Percentiles rank a stretch among this genome's conserved stretches.
phyloP scores from a whole-genome alignment of 768 basidiomycete species.

The Boletus speciosus region DNA sequence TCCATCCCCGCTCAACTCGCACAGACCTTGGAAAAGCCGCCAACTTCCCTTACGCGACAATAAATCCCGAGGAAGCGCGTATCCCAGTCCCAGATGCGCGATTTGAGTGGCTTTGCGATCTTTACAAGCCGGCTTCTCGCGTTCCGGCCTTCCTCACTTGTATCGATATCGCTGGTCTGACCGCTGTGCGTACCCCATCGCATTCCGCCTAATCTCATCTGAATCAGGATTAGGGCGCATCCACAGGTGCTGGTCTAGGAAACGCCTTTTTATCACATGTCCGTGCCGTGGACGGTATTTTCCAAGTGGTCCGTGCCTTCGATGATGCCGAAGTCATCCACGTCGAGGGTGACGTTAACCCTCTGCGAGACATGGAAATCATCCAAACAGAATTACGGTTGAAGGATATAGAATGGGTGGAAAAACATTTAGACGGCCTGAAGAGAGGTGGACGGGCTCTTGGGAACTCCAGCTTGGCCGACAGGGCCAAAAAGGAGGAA shows the following conservation, averaged over 20 bases:
- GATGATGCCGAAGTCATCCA: slow-evolving; percentile 99
- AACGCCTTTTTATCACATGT: slow-evolving; percentile 98
- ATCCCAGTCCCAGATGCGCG: slow-evolving; percentile 92
- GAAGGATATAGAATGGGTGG: slow-evolving; percentile 99
- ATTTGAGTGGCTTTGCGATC: slow-evolving; percentile 90
- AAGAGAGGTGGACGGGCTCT: slow-evolving; percentile 73
- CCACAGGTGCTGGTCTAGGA: slow-evolving; percentile 95
- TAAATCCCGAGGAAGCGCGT: slow-evolving; percentile 93
- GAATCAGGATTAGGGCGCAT: slow-evolving; percentile 66
- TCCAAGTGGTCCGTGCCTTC: slow-evolving; percentile 96
- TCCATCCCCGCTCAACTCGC: slow-evolving; percentile 6
- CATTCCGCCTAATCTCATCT: slow-evolving; percentile 10
- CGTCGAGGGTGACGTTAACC: slow-evolving; percentile 97
- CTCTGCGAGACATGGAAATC: slow-evolving; percentile 94
- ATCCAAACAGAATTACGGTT: slow-evolving; percentile 91
- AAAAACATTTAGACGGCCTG: slow-evolving; percentile 78
- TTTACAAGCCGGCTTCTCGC: slow-evolving; percentile 84
- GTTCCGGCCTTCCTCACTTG: slow-evolving; percentile 96
- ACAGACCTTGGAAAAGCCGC: slow-evolving; percentile 88
- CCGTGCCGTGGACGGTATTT: slow-evolving; percentile 97
- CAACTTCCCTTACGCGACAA: slow-evolving; percentile 95
- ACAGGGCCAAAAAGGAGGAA: slow-evolving; percentile 96
- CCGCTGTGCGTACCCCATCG: slow-evolving; percentile 60
- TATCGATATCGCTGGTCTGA: slow-evolving; percentile 98
- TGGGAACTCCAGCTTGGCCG: slow-evolving; percentile 76